Base-by-base conservation (phyloP, 805 yeast genomes). In the Teunomyces cretensis region DNA sequence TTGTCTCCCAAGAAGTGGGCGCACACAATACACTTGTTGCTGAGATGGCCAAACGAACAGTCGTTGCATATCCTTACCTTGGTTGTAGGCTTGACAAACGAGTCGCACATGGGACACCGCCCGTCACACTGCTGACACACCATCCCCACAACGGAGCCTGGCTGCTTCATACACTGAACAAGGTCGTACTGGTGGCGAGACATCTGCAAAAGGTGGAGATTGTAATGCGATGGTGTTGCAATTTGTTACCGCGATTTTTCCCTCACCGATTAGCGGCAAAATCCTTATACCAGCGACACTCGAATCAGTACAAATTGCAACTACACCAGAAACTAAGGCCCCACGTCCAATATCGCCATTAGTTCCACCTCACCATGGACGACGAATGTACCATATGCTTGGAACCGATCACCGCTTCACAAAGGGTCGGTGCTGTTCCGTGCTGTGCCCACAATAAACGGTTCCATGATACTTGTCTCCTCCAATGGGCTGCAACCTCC, bases 91-190 rank as follows among this genome's bases (percentile, higher is more conserved):
- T 83, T 80, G 6, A 88, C 96, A 53, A 76, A 79, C 1, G 96
- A 86, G 58, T 90, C 97, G 63, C 98, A 91, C 2, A 82, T 73
- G 2, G 97, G 97, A 57, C 98, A 91, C 52, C 82, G 76, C 1
- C 97, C 97, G 60, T 91, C 97, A 62, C 98, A 91, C 61, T 78
- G 86, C 27, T 80, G 82, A 57, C 98, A 91, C 2, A 91, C 70
- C 41, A 74, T 68, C 1, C 96, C 98, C 3, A 79, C 61, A 13
- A 70, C 65, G 0, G 81, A 76, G 0, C 97, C 97, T 1, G 96
- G 89, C 55, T 81, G 94, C 60, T 85, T 87, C 76, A 86, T 70
- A 60, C 98, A 91, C 70, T 84, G 81, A 2, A 86, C 78, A 19
- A 90, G 74, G 60, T 91, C 97, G 41, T 83, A 81, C 64, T 90